Evolutionary conservation across 1,284 basidiomycete genomes (phyloP).

Genomic region (Ganoderma meredithae): DNA sequence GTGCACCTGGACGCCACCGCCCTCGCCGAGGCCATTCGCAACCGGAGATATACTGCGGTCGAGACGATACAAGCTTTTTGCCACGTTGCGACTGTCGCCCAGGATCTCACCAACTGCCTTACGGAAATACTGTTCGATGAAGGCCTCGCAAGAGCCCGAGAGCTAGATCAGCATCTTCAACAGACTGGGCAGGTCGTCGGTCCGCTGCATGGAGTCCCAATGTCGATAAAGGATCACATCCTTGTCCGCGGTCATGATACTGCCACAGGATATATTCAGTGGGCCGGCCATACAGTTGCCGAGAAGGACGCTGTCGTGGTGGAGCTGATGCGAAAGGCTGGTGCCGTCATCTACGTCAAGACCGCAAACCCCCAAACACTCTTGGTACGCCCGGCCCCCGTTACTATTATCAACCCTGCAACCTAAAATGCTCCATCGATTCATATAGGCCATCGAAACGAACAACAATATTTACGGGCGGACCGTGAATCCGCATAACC

Average conservation of each 20-base stretch:
- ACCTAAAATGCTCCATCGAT: conserved; percentile 11
- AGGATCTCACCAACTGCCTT: conserved; percentile 58
- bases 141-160: conserved; percentile 56
- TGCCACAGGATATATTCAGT: conserved; percentile 58
- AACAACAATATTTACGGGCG: conserved; percentile 62
- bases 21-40: conserved; percentile 39
- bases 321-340: conserved; percentile 55
- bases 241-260: conserved; percentile 56
- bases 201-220: conserved; percentile 67
- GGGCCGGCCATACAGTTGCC: conserved; percentile 53
- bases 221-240: conserved; percentile 65
- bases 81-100: conserved; percentile 46
- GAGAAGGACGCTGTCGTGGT: conserved; percentile 55
- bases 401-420: conserved; percentile 13
- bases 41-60: conserved; percentile 43
- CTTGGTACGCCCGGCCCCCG: conserved; percentile 44
- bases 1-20: conserved; percentile 45
- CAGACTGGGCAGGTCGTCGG: conserved; percentile 58
- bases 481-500: conserved; percentile 62
- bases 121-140: conserved; percentile 64
- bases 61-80: conserved; percentile 46
- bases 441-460: conserved; percentile 52
- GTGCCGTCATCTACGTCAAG: conserved; percentile 65
- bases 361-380: conserved; percentile 64
- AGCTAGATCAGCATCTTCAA: conserved; percentile 57